phyloP scores from a whole-genome alignment of 1,139 yeast species.

The Candida labiduridarum region DNA sequence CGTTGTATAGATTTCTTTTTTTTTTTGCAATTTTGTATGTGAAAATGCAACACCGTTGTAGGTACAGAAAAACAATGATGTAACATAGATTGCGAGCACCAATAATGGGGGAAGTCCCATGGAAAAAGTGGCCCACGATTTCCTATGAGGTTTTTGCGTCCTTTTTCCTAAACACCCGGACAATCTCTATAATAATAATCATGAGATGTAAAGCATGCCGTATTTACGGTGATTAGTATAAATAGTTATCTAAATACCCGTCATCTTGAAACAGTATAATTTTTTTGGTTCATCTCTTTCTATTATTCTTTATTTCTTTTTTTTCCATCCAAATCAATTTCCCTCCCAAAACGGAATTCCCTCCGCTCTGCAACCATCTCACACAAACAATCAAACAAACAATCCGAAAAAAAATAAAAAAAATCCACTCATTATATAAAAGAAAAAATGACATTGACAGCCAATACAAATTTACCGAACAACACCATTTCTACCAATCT shows the following conservation, averaged over 20 bases:
- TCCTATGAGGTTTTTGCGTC: background rate
- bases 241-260: background rate
- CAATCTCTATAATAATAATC: background rate
- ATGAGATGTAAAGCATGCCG: background rate
- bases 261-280: background rate
- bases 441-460: constrained; percentile 4
- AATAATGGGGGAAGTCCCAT: too few species aligned
- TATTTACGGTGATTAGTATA: background rate
- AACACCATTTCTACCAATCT: background rate
- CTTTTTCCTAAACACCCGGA: background rate
- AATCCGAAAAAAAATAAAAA: constrained; percentile 1
- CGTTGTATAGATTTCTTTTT: background rate
- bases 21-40: background rate
- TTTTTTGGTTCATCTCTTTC: background rate
- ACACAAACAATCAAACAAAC: background rate
- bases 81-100: background rate
- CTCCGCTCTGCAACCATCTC: background rate
- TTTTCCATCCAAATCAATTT: background rate
- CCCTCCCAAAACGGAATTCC: background rate
- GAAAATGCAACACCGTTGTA: constrained; percentile 6
- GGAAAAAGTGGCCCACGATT: too few species aligned
- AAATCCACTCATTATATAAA: background rate
- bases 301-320: background rate
- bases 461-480: background rate
- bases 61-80: background rate